Evolutionary conservation across 176 grass and related monocot genomes (phyloP).

Genomic region (Phragmites australis): DNA sequence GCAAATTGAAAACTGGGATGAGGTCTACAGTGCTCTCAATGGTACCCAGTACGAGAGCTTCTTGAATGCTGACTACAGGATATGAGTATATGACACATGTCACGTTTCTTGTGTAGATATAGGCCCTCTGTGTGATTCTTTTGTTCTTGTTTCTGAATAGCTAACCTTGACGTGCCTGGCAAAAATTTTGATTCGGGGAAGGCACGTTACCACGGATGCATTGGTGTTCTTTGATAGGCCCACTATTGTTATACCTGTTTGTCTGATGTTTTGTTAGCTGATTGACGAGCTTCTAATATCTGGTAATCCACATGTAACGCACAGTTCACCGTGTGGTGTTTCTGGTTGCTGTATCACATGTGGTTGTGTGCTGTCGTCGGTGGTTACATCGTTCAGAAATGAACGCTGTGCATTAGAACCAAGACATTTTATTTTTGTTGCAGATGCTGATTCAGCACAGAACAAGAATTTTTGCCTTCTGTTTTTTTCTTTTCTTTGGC

Average conservation of each 20-base stretch:
- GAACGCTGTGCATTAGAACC: too few species aligned
- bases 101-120: conserved; percentile 30
- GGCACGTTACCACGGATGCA: conserved; percentile 1
- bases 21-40: conserved; percentile 63
- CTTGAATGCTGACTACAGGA: conserved; percentile 67
- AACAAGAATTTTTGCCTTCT: too few species aligned
- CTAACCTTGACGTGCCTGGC: conserved; percentile 4
- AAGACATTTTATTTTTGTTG: too few species aligned
- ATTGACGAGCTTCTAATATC: not conserved
- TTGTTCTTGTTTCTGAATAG: conserved; percentile 17
- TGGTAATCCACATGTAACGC: not conserved
- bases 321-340: not conserved
- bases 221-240: conserved; percentile 39
- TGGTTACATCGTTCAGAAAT: not conserved
- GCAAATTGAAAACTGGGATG: conserved; percentile 82
- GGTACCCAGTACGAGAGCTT: conserved; percentile 73
- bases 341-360: not conserved
- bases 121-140: conserved; percentile 7
- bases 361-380: not conserved
- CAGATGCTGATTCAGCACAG: too few species aligned
- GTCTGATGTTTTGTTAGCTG: not conserved
- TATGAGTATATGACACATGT: conserved; percentile 30
- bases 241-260: conserved; percentile 25
- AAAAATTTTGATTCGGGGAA: conserved; percentile 42
- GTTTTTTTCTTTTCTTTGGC: too few species aligned